Evolutionary conservation across 768 basidiomycete species (phyloP), one percentile per base, ranked within the genome.

Genomic region (Crassisporium funariophilum): DNA sequence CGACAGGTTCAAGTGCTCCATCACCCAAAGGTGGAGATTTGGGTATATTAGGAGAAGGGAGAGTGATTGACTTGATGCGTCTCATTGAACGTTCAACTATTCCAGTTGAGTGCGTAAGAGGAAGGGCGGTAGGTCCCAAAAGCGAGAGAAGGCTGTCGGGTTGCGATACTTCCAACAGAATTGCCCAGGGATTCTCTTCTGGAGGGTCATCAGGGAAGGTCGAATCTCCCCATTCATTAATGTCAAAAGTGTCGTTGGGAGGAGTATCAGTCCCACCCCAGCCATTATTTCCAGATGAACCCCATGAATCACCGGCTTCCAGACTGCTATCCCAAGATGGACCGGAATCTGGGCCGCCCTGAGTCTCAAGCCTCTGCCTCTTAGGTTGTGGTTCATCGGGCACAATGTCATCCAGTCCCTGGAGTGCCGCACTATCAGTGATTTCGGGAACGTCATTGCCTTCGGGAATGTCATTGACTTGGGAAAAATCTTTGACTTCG

Each of bases 31-130:
- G 50, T 7, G 65, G 36, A 3, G 64, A 57, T 3, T 63, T 67
- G 4, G 60, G 58, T 11, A 52, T 62, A 44, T 48, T 50, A 11
- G 61, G 41, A 7, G 57, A 47, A 11, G 68, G 62, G 2, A 78
- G 78, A 7, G 67, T 62, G 50, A 84, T 60, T 8, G 73, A 64
- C 44, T 73, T 71, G 60, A 90, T 68, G 23, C 76, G 73, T 9
- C 88, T 74, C 44, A 83, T 77, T 1, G 83, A 83, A 24, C 69
- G 74, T 64, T 90, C 88, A 42, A 86, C 79, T 38, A 87, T 64
- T 7, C 84, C 85, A 1, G 82, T 71, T 4, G 71, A 75, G 55
- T 88, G 86, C 0, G 86, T 86, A 42, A 77, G 55, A 0, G 85
- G 80, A 25, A 88, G 63, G 5, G 65, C 60, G 10, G 77, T 79